Conservation (phyloP, 1,284 basidiomycete species). For the Tilletia setariae region DNA sequence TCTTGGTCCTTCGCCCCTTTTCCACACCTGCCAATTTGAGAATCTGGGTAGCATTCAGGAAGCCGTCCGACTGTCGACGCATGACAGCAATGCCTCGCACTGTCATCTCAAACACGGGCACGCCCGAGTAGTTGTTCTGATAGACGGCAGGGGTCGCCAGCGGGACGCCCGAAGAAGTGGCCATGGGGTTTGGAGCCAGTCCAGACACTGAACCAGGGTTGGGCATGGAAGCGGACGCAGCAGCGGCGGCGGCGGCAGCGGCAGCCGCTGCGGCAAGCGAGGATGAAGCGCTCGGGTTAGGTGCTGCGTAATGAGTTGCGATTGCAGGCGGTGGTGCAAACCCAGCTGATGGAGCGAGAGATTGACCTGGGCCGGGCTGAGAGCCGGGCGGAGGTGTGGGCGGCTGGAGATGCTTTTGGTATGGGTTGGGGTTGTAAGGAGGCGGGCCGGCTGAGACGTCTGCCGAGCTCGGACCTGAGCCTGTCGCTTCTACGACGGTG, state of each 20-base stretch:
- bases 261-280: background rate
- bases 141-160: slow-evolving; percentile 34
- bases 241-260: background rate
- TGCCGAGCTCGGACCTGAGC: background rate
- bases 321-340: background rate
- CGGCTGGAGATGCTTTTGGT: slow-evolving; percentile 11
- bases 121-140: slow-evolving; percentile 55
- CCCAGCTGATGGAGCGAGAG: background rate
- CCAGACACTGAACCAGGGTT: too few relatives aligned
- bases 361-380: background rate
- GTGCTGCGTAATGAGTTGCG: background rate
- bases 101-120: slow-evolving; percentile 58
- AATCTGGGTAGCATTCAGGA: slow-evolving; percentile 92
- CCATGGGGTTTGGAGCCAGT: too few relatives aligned
- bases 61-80: slow-evolving; percentile 89
- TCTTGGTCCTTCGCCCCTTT: slow-evolving; percentile 93
- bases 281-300: background rate
- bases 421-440: background rate
- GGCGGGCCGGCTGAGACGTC: background rate
- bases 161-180: background rate
- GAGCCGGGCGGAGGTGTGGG: background rate
- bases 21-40: slow-evolving; percentile 98
- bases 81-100: slow-evolving; percentile 97
- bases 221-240: too few relatives aligned
- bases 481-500: background rate